These are phyloP conservation scores for Pichia sorboxylosa DNA, from an alignment of 1,139 yeast species.

Conservation along the genomic window DNA sequence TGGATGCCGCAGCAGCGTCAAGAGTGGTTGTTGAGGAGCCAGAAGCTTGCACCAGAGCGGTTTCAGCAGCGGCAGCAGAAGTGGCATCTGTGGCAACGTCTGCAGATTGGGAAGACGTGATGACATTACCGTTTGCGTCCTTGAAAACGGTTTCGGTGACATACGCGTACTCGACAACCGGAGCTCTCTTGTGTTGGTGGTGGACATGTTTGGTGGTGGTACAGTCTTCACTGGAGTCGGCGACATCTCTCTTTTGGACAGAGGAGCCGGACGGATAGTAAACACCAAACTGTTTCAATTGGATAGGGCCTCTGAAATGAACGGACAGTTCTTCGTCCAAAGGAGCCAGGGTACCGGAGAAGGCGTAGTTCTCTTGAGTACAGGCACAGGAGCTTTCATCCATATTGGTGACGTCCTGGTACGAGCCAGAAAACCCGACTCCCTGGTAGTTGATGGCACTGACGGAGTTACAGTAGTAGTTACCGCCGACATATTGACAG, in stretches of 20 bases:
- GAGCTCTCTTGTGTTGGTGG: constrained; percentile 29
- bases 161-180: constrained; percentile 51
- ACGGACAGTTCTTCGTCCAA: constrained; percentile 81
- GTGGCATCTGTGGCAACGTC: constrained; percentile 10
- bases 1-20: constrained; percentile 8
- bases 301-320: constrained; percentile 89
- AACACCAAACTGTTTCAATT: constrained; percentile 68
- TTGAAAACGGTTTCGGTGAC: constrained; percentile 68
- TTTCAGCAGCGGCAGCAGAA: background rate
- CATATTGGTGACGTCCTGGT: constrained; percentile 59
- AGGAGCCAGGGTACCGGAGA: constrained; percentile 73
- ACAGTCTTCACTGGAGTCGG: constrained; percentile 24
- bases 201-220: constrained; percentile 24
- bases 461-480: constrained; percentile 72
- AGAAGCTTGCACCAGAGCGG: constrained; percentile 9
- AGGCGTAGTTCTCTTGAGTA: constrained; percentile 36
- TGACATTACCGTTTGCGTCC: constrained; percentile 11
- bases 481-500: too few relatives aligned
- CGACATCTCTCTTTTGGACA: constrained; percentile 31
- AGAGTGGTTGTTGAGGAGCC: constrained; percentile 21
- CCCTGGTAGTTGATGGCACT: constrained; percentile 55
- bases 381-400: constrained; percentile 59
- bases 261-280: constrained; percentile 37
- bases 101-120: constrained; percentile 21
- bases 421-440: constrained; percentile 73